Conservation (phyloP, 73 alveolate species). For the Blepharisma stoltei region DNA sequence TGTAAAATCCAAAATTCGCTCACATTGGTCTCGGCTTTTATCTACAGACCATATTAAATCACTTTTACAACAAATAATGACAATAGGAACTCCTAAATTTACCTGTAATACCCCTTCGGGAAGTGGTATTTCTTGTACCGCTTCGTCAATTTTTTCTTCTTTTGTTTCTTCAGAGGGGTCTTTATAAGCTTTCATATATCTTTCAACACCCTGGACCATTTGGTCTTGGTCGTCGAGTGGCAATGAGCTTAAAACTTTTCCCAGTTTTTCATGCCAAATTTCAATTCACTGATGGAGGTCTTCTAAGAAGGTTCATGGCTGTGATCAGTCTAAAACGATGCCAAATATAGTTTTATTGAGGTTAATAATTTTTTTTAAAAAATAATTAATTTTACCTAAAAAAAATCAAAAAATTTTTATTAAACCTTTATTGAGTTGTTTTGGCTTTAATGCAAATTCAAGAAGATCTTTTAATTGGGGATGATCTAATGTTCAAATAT, state of each 20-base stretch:
- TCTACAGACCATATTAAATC: slow-evolving; percentile 63
- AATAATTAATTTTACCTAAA: too few relatives aligned
- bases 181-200: slow-evolving; percentile 55
- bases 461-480: slow-evolving; percentile 69
- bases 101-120: slow-evolving; percentile 77
- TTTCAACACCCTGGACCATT: slow-evolving; percentile 60
- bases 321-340: slow-evolving; percentile 71
- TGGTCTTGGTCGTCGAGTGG: slow-evolving; percentile 57
- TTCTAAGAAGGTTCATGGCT: slow-evolving; percentile 74
- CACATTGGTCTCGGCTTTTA: slow-evolving; percentile 46
- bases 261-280: slow-evolving; percentile 50
- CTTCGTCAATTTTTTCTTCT: slow-evolving; percentile 44
- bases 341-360: slow-evolving; percentile 63
- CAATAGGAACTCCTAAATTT: slow-evolving; percentile 77
- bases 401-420: too few relatives aligned
- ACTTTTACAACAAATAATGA: slow-evolving; percentile 61
- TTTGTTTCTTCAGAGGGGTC: slow-evolving; percentile 49
- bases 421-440: too few relatives aligned
- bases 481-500: slow-evolving; percentile 70
- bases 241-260: slow-evolving; percentile 8
- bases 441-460: slow-evolving; percentile 61
- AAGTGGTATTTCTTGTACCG: slow-evolving; percentile 52
- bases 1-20: slow-evolving; percentile 65
- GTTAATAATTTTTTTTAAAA: too few relatives aligned
- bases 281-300: slow-evolving; percentile 70